These are phyloP conservation scores for Neoscytalidium dimidiatum DNA, from an alignment of 2,329 filamentous ascomycete genomes.

Conservation along the genomic window DNA sequence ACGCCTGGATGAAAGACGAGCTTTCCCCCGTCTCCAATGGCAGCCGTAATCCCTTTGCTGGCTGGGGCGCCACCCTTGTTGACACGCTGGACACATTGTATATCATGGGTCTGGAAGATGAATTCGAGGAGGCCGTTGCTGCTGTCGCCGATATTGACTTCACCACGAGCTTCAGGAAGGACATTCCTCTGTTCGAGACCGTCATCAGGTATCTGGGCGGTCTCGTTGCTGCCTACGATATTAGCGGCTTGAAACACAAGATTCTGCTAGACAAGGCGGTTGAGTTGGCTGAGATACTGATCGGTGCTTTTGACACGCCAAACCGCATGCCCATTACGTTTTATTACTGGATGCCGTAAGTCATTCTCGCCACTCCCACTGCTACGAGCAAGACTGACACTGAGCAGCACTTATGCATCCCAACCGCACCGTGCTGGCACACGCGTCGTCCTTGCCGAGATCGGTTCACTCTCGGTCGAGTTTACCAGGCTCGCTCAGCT, in stretches of 20 bases:
- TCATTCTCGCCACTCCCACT: conserved; percentile 41
- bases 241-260: conserved; percentile 56
- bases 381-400: background rate
- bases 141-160: conserved; percentile 65
- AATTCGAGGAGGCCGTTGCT: conserved; percentile 65
- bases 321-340: conserved; percentile 65
- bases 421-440: conserved; percentile 43
- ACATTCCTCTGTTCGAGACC: conserved; percentile 70
- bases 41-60: conserved; percentile 80
- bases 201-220: conserved; percentile 72
- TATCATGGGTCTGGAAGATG: conserved; percentile 68
- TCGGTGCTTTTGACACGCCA: conserved; percentile 68
- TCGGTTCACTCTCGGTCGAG: conserved; percentile 51
- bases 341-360: conserved; percentile 56
- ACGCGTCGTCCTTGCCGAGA: conserved; percentile 48
- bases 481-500: conserved; percentile 50
- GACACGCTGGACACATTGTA: conserved; percentile 73
- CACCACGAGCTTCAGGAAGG: conserved; percentile 49
- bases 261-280: conserved; percentile 62
- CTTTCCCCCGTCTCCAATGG: conserved; percentile 69
- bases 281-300: conserved; percentile 65
- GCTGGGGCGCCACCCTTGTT: conserved; percentile 86
- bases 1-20: conserved; percentile 87
- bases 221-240: conserved; percentile 68
- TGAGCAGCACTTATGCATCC: conserved; percentile 9